Base-by-base conservation (phyloP, 495 filamentous ascomycete species). In the Terfezia claveryi region DNA sequence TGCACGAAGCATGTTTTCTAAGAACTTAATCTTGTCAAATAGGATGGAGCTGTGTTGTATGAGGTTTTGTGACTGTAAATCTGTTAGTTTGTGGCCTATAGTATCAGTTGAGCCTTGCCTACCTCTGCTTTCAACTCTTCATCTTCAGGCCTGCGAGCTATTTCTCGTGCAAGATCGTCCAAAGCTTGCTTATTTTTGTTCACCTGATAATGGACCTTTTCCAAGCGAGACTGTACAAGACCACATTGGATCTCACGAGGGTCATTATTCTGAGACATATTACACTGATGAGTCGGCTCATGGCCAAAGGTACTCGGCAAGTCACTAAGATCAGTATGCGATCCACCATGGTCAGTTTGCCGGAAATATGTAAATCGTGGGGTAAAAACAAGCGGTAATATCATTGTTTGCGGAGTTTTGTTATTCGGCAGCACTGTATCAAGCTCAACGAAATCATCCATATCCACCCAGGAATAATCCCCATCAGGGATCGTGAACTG, bases 381-480 rank as follows among this genome's bases (percentile, higher is more conserved):
- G 10, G 91, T 83, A 61, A 80, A 98, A 1, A 83, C 92, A 9
- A 98, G 72, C 1, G 91, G 91, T 55, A 96, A 71, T 51, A 98
- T 95, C 62, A 85, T 85, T 1, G 89, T 94, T 55, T 91, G 81
- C 20, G 92, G 91, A 57, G 93, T 88, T 27, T 83, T 81, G 61
- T 91, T 83, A 27, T 83, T 84, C 0, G 91, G 89, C 16, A 95
- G 70, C 56, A 94, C 84, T 87, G 89, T 95, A 64, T 94, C 91
- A 10, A 96, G 73, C 66, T 98, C 91, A 27, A 96, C 86, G 69
- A 96, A 96, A 65, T 98, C 91, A 68, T 98, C 91, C 87, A 96
- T 95, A 65, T 98, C 91, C 62, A 96, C 82, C 91, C 91, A 98
- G 54, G 79, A 81, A 60, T 85, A 77, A 66, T 98, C 91, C 38